Evolutionary conservation across 352 stramenopile species (phyloP).

Genomic region (Phytophthora rubi): DNA sequence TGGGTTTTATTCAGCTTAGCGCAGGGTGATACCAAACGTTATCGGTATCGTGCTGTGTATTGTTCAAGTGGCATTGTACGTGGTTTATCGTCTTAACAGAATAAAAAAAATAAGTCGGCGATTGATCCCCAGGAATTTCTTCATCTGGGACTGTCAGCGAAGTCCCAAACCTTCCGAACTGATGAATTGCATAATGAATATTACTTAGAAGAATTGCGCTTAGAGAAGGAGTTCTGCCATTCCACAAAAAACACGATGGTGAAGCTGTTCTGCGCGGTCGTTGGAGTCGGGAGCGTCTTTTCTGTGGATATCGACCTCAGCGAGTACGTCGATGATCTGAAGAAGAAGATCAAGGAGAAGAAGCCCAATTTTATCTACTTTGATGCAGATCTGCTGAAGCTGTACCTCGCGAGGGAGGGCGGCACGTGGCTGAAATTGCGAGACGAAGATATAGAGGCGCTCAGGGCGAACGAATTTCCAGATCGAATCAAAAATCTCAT

Average conservation of each 20-base stretch:
- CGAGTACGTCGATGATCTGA: conserved; percentile 24
- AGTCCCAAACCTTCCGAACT: too few relatives aligned
- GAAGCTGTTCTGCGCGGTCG: conserved; percentile 33
- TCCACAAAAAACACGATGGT: conserved; percentile 24
- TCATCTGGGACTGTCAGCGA: too few relatives aligned
- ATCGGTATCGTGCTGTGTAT: too few relatives aligned
- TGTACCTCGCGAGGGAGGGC: conserved; percentile 18
- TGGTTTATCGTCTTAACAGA: too few relatives aligned
- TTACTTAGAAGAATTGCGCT: not conserved
- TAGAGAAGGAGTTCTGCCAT: conserved; percentile 13
- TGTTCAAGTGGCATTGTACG: too few relatives aligned
- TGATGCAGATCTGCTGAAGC: not conserved
- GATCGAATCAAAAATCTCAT: conserved; percentile 35
- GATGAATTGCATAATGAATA: too few relatives aligned
- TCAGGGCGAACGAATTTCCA: conserved; percentile 16
- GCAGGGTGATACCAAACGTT: too few relatives aligned
- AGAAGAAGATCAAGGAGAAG: conserved; percentile 41
- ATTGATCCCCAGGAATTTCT: too few relatives aligned
- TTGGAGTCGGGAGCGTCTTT: conserved; percentile 27
- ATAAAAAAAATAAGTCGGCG: too few relatives aligned
- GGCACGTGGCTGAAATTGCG: conserved; percentile 27
- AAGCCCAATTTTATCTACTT: conserved; percentile 17
- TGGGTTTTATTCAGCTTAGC: too few relatives aligned
- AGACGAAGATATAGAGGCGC: conserved; percentile 1
- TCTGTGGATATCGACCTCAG: too few relatives aligned